A percentile compares a stretch with the other conserved stretches of the same genome.
phyloP scores from a whole-genome alignment of 1,284 basidiomycete species.

The Moniliella sp. region DNA sequence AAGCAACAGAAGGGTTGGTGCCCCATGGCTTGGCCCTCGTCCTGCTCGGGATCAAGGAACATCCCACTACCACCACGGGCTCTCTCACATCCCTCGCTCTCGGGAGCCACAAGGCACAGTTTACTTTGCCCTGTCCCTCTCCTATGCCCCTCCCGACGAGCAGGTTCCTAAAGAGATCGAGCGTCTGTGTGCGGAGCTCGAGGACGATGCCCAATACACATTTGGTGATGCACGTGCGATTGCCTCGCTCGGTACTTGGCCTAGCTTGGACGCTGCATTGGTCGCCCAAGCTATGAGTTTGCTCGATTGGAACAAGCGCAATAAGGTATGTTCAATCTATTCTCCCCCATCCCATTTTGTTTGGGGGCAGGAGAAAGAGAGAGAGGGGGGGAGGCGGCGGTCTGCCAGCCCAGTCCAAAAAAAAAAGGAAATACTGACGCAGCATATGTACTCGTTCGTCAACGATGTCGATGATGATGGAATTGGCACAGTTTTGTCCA shows the following conservation, averaged over 20 bases:
- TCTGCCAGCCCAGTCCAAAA: too few species aligned
- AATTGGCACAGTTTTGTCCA: constrained; percentile 70
- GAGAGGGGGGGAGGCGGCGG: too few species aligned
- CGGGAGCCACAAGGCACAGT: constrained; percentile 11
- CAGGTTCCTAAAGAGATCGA: too few species aligned
- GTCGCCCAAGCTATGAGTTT: constrained; percentile 19
- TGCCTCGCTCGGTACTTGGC: constrained; percentile 12
- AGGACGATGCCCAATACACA: too few species aligned
- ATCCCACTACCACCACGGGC: too few species aligned
- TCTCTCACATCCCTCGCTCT: constrained; percentile 1
- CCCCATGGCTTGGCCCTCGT: constrained; percentile 14
- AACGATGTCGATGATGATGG: too few species aligned
- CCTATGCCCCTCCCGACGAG: constrained; percentile 7
- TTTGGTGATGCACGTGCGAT: constrained; percentile 23
- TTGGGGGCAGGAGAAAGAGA: too few species aligned
- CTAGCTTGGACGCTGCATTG: constrained; percentile 12
- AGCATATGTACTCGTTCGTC: too few species aligned
- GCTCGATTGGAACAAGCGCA: constrained; percentile 28
- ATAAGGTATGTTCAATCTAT: constrained; percentile 5
- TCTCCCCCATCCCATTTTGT: too few species aligned
- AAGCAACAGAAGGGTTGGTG: constrained; percentile 13
- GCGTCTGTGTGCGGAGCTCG: too few species aligned
- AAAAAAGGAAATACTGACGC: too few species aligned
- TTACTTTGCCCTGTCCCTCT: constrained; percentile 27
- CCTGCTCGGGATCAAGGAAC: constrained; percentile 23